phyloP scores from a whole-genome alignment of 2,329 filamentous ascomycete genomes.

The Cercospora sojina region DNA sequence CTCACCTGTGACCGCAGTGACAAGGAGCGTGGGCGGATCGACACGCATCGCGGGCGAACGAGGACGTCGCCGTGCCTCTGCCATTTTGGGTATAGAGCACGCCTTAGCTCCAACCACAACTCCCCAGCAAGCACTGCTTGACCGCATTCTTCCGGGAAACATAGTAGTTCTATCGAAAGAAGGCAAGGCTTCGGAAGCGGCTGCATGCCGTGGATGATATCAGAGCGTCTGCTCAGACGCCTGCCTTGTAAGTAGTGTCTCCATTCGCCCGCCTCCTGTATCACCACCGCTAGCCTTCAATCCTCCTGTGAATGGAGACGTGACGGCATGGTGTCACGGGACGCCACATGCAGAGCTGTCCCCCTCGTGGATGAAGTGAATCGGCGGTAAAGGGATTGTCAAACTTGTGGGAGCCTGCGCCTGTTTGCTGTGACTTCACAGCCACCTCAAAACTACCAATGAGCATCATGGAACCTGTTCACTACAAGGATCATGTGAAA shows the following conservation, averaged over 20 bases:
- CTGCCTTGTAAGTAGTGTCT: slow-evolving; percentile 11
- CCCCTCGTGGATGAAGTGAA: slow-evolving; percentile 10
- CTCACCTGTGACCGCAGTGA: neutral
- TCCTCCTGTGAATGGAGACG: neutral
- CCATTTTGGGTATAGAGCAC: neutral
- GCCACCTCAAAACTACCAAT: neutral
- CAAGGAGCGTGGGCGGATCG: slow-evolving; percentile 9
- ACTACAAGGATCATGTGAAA: slow-evolving; percentile 3
- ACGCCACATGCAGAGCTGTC: neutral
- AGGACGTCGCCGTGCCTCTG: neutral
- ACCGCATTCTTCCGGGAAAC: slow-evolving; percentile 11
- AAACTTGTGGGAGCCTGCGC: neutral
- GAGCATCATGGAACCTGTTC: slow-evolving; percentile 20
- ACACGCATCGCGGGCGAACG: neutral
- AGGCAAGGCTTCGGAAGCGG: slow-evolving; percentile 9
- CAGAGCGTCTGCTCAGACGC: slow-evolving; percentile 3
- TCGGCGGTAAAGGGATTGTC: slow-evolving; percentile 17
- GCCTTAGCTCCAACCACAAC: slow-evolving; percentile 7
- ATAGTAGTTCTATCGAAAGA: neutral
- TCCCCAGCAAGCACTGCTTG: slow-evolving; percentile 8
- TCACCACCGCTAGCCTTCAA: slow-evolving; percentile 1
- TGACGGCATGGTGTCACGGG: slow-evolving; percentile 11
- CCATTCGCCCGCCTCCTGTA: neutral
- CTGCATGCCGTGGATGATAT: slow-evolving; percentile 5
- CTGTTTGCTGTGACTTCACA: slow-evolving; percentile 1